phyloP scores from a whole-genome alignment of 495 filamentous ascomycete genomes.

The Bathelium albidoporum region DNA sequence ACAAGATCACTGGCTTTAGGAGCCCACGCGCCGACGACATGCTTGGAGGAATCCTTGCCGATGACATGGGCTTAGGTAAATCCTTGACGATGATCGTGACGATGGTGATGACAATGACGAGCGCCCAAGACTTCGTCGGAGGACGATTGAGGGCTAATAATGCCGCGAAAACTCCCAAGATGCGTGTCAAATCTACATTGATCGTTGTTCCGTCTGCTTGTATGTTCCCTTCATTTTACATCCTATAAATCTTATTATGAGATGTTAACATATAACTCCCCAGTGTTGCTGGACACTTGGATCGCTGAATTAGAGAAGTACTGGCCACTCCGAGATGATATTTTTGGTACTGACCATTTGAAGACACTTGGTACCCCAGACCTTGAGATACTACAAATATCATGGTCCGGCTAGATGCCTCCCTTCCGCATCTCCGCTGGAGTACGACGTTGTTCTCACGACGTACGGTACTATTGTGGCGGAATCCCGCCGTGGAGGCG shows the following conservation, averaged over 20 bases:
- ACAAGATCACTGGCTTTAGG: background rate
- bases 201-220: background rate
- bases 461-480: slow-evolving; percentile 82
- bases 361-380: background rate
- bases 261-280: background rate
- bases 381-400: slow-evolving; percentile 57
- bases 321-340: background rate
- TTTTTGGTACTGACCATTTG: background rate
- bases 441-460: slow-evolving; percentile 77
- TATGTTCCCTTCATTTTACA: background rate
- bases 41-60: slow-evolving; percentile 2
- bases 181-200: background rate
- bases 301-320: background rate
- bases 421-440: slow-evolving; percentile 53
- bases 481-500: slow-evolving; percentile 46
- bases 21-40: background rate
- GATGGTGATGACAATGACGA: background rate
- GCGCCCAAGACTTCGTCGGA: background rate
- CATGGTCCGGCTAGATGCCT: slow-evolving; percentile 67
- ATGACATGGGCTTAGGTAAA: slow-evolving; percentile 8
- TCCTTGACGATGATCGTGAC: background rate
- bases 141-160: background rate
- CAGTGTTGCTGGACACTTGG: background rate
- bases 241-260: background rate
- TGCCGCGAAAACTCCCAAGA: background rate